Conservation (phyloP, 495 filamentous ascomycete species). For the Lophium mytilinum region DNA sequence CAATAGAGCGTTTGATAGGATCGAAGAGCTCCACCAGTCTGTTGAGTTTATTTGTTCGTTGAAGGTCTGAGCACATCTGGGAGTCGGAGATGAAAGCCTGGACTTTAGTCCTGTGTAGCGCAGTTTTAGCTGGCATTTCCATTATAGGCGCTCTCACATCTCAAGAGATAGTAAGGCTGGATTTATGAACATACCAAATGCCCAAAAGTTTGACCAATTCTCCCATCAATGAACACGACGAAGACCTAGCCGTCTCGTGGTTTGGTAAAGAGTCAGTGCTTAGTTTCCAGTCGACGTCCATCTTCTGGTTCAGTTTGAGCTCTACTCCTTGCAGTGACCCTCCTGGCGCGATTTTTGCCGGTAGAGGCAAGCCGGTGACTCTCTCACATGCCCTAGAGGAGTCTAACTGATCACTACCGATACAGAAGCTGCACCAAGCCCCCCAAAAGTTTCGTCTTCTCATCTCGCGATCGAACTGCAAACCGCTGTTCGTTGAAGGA, state of each 20-base stretch:
- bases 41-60: not conserved
- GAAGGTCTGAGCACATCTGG: not conserved
- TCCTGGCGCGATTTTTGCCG: not conserved
- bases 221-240: constrained; percentile 6
- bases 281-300: constrained; percentile 2
- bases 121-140: not conserved
- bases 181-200: not conserved
- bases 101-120: constrained; percentile 2
- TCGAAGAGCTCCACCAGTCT: not conserved
- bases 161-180: not conserved
- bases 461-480: constrained; percentile 4
- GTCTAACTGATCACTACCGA: not conserved
- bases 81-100: constrained; percentile 5
- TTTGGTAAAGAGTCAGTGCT: constrained; percentile 1
- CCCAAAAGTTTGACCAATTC: constrained; percentile 1
- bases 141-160: not conserved
- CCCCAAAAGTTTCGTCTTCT: constrained; percentile 3
- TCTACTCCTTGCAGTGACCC: not conserved
- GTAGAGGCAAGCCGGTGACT: constrained; percentile 1
- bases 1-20: constrained; percentile 1
- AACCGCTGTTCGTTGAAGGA: not conserved
- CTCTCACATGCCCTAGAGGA: constrained; percentile 1
- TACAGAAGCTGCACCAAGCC: constrained; percentile 1
- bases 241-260: not conserved
- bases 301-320: not conserved